Base-by-base conservation (phyloP, 2,329 filamentous ascomycete species). In the Torrubiellomyces zombiae region DNA sequence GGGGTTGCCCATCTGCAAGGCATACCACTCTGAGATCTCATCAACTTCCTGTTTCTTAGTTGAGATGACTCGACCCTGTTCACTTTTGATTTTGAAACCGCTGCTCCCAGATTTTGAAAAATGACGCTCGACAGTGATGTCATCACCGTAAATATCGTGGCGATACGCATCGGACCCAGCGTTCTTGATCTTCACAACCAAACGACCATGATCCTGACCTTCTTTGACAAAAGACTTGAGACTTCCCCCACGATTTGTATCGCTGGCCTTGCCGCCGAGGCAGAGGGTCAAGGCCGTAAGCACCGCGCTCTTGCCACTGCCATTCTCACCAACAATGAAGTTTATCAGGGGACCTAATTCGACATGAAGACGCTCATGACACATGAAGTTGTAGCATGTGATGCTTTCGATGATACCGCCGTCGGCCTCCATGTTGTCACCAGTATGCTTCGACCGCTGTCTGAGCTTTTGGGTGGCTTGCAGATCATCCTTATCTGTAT, bases 261-360 rank as follows among this genome's bases (percentile, higher is more conserved):
- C 71, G 27, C 81, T 81, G 2, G 89, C 85, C 49, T 94, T 95
- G 12, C 80, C 86, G 31, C 89, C 89, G n/a, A 98, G 61, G 42
- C 89, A 95, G 17, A 98, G 63, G 0, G 83, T 93, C 35, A 98
- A 69, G 4, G 83, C 89, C 1, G 89, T 95, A 15, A 98, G 56
- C 9, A 95, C 77, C 3, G 89, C 89, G 47, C 89, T 98, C 56
- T 98, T 98, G 18, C 89, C 89, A 45, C 86, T 95, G 16, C 89
- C 89, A 45, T 98, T 98, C 48, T 93, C 83, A 10, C 89, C 89
- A 28, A 94, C 85, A 32, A 98, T 85, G 51, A 98, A 98, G 51
- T 98, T 98, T 49, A 98, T 91, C 18, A 94, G 58, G 1, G 89
- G 89, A 0, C 89, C 89, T n/a, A 98, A 61, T 28, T 77, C 67